phyloP scores from a whole-genome alignment of 192 early-diverging fungal genomes.

The Entrophospora sp. region DNA sequence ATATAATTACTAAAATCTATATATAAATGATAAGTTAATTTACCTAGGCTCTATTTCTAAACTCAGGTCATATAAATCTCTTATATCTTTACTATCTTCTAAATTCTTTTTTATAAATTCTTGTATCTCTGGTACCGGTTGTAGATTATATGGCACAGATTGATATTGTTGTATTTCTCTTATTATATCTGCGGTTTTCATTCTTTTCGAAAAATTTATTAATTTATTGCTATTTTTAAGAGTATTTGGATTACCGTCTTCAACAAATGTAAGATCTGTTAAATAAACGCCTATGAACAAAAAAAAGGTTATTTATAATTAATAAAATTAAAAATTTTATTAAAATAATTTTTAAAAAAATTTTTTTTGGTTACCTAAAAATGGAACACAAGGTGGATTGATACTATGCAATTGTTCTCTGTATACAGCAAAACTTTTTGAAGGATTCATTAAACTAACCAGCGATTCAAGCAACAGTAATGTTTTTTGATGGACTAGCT shows the following conservation, averaged over 20 bases:
- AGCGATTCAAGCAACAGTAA: slow-evolving; percentile 54
- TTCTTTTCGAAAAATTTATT: slow-evolving; percentile 91
- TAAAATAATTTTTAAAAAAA: not conserved
- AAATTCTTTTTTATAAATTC: slow-evolving; percentile 61
- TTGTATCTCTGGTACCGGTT: slow-evolving; percentile 78
- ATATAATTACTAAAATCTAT: too few species aligned
- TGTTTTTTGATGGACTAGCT: slow-evolving; percentile 49
- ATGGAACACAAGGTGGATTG: slow-evolving; percentile 81
- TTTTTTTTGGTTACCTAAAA: slow-evolving; percentile 41
- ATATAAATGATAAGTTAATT: too few species aligned
- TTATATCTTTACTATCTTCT: slow-evolving; percentile 58
- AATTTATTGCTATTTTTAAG: slow-evolving; percentile 52
- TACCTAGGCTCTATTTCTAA: slow-evolving; percentile 76
- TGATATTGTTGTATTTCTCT: slow-evolving; percentile 91
- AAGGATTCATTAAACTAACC: slow-evolving; percentile 67
- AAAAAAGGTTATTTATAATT: too few species aligned
- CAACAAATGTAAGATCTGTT: slow-evolving; percentile 88
- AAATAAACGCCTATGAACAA: slow-evolving; percentile 57
- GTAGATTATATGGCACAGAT: slow-evolving; percentile 70
- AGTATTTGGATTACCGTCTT: slow-evolving; percentile 82
- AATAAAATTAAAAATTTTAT: too few species aligned
- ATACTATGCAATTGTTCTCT: slow-evolving; percentile 72
- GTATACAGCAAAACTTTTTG: slow-evolving; percentile 78
- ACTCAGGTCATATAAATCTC: slow-evolving; percentile 71
- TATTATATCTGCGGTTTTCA: slow-evolving; percentile 86